phyloP scores from a whole-genome alignment of 495 filamentous ascomycete genomes.

The Xylaria scruposa region DNA sequence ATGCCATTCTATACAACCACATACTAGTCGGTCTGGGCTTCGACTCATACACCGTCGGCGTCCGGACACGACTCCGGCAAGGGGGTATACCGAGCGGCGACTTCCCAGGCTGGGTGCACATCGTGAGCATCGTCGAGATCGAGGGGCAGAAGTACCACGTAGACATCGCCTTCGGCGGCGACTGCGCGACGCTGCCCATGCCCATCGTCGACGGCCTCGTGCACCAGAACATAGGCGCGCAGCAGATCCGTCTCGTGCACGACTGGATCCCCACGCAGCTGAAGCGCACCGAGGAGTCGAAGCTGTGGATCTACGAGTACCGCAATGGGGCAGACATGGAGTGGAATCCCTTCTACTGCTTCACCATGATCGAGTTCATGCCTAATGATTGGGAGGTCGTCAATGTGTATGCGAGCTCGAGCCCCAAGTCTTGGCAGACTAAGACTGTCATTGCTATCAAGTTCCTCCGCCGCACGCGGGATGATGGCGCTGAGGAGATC shows the following conservation, averaged over 20 bases:
- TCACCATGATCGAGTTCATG: slow-evolving; percentile 66
- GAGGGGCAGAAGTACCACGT: slow-evolving; percentile 55
- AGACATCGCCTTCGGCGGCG: slow-evolving; percentile 70
- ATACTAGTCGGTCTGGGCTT: slow-evolving; percentile 67
- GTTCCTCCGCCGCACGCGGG: slow-evolving; percentile 56
- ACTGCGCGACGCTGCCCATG: slow-evolving; percentile 64
- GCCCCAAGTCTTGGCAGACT: slow-evolving; percentile 55
- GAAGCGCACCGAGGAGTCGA: slow-evolving; percentile 46
- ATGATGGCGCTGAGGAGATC: slow-evolving; percentile 47
- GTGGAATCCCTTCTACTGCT: slow-evolving; percentile 67
- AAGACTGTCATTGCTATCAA: slow-evolving; percentile 59
- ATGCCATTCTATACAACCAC: slow-evolving; percentile 66
- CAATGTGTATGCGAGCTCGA: slow-evolving; percentile 59
- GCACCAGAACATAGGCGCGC: slow-evolving; percentile 52
- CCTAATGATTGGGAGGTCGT: slow-evolving; percentile 67
- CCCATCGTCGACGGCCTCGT: slow-evolving; percentile 51
- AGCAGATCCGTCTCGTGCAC: slow-evolving; percentile 57
- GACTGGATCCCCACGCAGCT: slow-evolving; percentile 56
- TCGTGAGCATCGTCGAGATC: slow-evolving; percentile 60
- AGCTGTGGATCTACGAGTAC: slow-evolving; percentile 70
- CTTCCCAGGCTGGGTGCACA: slow-evolving; percentile 61
- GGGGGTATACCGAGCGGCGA: slow-evolving; percentile 44
- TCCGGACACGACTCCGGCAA: slow-evolving; percentile 40
- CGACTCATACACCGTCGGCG: slow-evolving; percentile 52
- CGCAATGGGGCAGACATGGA: slow-evolving; percentile 49